Evolutionary conservation across 2,329 filamentous ascomycete genomes (phyloP), one percentile per base, ranked within the genome.

Genomic region (Cercospora sojina): DNA sequence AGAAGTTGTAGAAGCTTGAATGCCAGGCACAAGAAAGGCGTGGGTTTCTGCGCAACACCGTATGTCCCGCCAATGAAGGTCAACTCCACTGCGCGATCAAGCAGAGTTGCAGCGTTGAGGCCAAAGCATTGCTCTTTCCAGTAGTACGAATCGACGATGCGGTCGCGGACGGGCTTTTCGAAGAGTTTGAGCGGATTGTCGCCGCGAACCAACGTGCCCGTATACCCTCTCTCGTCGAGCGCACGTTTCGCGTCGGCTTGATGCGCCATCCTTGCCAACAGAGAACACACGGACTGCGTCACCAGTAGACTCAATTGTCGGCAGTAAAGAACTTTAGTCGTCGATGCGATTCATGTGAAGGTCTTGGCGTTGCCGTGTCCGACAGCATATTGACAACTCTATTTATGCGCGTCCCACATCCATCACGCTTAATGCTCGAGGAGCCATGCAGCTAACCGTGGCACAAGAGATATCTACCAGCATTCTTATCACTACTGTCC

Each of bases 61-160:
- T 92, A 92, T 5, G 93, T 96, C 72, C 95, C 95, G 69, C 93
- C 95, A 64, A 99, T 86, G 79, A 90, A 95, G 58, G 83, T 85
- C 56, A 99, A 86, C 73, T 94, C 90, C 27, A 92, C 91, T 0
- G 96, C 93, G 70, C 95, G 91, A 81, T 97, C 92, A 74, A 97
- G 90, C 5, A 99, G 79, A 0, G 87, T 90, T 1, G 88, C 88
- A 3, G 87, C 86, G 82, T 98, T 99, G 71, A 99, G 85, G 49
- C 91, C 95, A 80, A 98, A 99, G 79, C 95, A 97, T 82, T 97
- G 93, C 81, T 98, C 95, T 80, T 97, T 97, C 91, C 93, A 99
- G 83, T 97, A 99, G 81, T 97, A 96, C 62, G 89, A 92, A 76
- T 97, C 93, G 72, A 93, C 88, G 79, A 99, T 97, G 77, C 95